phyloP scores from a whole-genome alignment of 2,329 filamentous ascomycete species.

The Penicillium palitans region DNA sequence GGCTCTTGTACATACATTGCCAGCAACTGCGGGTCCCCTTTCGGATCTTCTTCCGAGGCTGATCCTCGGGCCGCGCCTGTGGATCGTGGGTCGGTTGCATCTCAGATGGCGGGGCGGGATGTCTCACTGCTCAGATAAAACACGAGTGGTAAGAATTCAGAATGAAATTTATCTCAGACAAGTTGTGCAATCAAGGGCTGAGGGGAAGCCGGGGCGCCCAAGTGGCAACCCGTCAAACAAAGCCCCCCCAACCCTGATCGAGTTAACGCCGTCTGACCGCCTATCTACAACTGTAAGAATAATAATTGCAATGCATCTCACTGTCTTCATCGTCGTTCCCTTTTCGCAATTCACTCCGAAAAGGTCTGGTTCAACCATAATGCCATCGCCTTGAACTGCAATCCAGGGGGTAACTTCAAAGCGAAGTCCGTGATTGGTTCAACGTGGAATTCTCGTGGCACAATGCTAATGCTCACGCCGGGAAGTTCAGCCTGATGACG shows the following conservation, averaged over 20 bases:
- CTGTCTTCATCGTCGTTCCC: not conserved
- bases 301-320: not conserved
- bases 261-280: not conserved
- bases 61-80: not conserved
- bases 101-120: not conserved
- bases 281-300: not conserved
- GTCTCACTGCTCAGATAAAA: not conserved
- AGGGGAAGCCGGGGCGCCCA: not conserved
- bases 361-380: not conserved
- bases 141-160: not conserved
- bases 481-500: not conserved
- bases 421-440: not conserved
- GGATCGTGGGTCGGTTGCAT: not conserved
- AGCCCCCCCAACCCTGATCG: not conserved
- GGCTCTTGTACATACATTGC: conserved; percentile 19
- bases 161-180: not conserved
- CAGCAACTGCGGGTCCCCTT: conserved; percentile 21
- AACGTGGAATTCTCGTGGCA: not conserved
- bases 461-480: not conserved
- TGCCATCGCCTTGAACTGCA: not conserved
- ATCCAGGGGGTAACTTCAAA: not conserved
- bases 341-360: no score
- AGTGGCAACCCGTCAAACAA: not conserved
- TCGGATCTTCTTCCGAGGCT: conserved; percentile 20
- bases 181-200: not conserved